These are phyloP conservation scores for Cyberlindnera samutprakarnensis DNA, from an alignment of 805 yeast genomes.

Conservation along the genomic window DNA sequence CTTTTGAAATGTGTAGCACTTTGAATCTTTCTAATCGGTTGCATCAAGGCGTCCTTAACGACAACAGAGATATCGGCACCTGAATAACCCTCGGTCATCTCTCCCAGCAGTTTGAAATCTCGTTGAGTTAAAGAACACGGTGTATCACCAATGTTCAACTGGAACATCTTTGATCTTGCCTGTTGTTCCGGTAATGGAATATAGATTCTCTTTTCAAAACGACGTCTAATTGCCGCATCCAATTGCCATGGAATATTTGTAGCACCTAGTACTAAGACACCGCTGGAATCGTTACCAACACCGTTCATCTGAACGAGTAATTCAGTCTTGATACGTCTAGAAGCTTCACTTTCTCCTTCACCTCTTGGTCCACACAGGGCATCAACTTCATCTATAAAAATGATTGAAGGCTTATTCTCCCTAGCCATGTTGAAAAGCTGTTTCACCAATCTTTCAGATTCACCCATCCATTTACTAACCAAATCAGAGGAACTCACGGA, in stretches of 20 bases:
- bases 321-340: conserved; percentile 93
- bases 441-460: conserved; percentile 90
- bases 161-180: conserved; percentile 90
- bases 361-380: conserved; percentile 98
- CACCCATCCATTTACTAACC: conserved; percentile 99
- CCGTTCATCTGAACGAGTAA: conserved; percentile 97
- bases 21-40: conserved; percentile 93
- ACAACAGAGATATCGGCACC: conserved; percentile 97
- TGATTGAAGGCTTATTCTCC: conserved; percentile 91
- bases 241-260: conserved; percentile 99
- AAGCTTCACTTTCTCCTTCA: conserved; percentile 95
- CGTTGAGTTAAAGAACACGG: conserved; percentile 70
- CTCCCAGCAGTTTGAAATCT: conserved; percentile 75
- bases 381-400: conserved; percentile 96
- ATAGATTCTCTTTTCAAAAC: conserved; percentile 92
- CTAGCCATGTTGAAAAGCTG: conserved; percentile 94
- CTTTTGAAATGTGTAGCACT: conserved; percentile 90
- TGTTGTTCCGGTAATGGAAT: conserved; percentile 93
- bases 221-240: conserved; percentile 94
- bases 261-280: conserved; percentile 93
- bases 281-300: conserved; percentile 90
- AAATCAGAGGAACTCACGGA: conserved; percentile 94
- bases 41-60: conserved; percentile 96
- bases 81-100: conserved; percentile 94
- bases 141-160: conserved; percentile 83